Conservation (phyloP, 805 yeast genomes). For the Hanseniaspora lindneri region DNA sequence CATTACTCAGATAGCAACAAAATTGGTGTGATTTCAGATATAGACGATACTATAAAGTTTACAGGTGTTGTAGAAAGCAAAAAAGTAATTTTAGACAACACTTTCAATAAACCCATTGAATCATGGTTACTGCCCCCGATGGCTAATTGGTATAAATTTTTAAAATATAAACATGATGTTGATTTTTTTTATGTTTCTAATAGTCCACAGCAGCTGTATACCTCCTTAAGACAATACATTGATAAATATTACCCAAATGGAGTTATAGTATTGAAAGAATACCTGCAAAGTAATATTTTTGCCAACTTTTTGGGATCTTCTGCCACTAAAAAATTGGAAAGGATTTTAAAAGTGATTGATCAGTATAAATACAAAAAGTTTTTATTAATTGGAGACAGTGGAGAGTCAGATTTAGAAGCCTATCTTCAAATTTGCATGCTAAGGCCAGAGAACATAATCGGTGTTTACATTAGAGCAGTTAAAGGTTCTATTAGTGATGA, state of each 20-base stretch:
- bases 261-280: slow-evolving; percentile 77
- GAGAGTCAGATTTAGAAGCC: slow-evolving; percentile 90
- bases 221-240: slow-evolving; percentile 31
- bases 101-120: slow-evolving; percentile 52
- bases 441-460: slow-evolving; percentile 54
- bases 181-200: slow-evolving; percentile 90
- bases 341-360: slow-evolving; percentile 47
- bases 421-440: slow-evolving; percentile 55
- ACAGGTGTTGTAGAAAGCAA: slow-evolving; percentile 89
- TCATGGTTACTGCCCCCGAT: slow-evolving; percentile 69
- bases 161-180: slow-evolving; percentile 35
- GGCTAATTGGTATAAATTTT: slow-evolving; percentile 53
- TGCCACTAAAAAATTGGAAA: slow-evolving; percentile 60
- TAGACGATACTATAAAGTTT: slow-evolving; percentile 84
- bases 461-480: slow-evolving; percentile 72
- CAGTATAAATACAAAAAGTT: slow-evolving; percentile 74
- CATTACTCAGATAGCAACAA: slow-evolving; percentile 32
- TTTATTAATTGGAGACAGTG: slow-evolving; percentile 85
- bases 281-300: slow-evolving; percentile 61
- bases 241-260: slow-evolving; percentile 53
- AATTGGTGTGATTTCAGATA: slow-evolving; percentile 70
- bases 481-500: slow-evolving; percentile 51
- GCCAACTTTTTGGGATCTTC: slow-evolving; percentile 80
- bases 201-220: slow-evolving; percentile 82
- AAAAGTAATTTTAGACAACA: slow-evolving; percentile 66